Conservation (phyloP, 1,139 yeast genomes). For the Candida freyschussii region DNA sequence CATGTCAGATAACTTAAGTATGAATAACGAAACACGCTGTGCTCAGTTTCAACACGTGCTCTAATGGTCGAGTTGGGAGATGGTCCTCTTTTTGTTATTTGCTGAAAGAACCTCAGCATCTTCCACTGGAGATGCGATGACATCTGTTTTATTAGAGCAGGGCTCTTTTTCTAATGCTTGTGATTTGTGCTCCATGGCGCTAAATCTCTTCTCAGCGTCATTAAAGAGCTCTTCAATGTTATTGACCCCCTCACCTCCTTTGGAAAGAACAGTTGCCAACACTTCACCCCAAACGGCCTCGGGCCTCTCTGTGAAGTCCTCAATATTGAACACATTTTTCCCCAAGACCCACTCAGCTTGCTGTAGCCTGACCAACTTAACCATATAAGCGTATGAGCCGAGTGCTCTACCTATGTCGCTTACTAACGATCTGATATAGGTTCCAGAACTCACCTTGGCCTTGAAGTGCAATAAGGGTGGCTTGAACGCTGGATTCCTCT, state of each 20-base stretch:
- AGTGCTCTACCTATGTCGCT: slow-evolving; percentile 86
- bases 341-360: slow-evolving; percentile 84
- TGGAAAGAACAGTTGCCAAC: slow-evolving; percentile 42
- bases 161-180: no score
- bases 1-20: no score
- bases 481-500: slow-evolving; percentile 28
- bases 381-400: slow-evolving; percentile 87
- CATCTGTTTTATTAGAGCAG: no score
- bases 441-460: slow-evolving; percentile 88
- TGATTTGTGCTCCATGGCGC: no score
- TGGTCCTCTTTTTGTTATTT: no score
- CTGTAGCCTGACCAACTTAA: slow-evolving; percentile 61
- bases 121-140: no score
- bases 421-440: slow-evolving; percentile 84
- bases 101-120: no score
- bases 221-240: slow-evolving; percentile 28
- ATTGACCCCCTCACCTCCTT: slow-evolving; percentile 31
- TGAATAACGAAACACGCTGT: no score
- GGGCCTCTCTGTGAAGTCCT: slow-evolving; percentile 55
- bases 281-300: slow-evolving; percentile 69
- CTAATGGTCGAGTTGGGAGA: no score
- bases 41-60: no score
- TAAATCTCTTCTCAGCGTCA: slow-evolving; percentile 19
- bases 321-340: slow-evolving; percentile 61
- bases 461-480: slow-evolving; percentile 70